phyloP scores from a whole-genome alignment of 2,329 filamentous ascomycete species.

The Arthroderma uncinatum region DNA sequence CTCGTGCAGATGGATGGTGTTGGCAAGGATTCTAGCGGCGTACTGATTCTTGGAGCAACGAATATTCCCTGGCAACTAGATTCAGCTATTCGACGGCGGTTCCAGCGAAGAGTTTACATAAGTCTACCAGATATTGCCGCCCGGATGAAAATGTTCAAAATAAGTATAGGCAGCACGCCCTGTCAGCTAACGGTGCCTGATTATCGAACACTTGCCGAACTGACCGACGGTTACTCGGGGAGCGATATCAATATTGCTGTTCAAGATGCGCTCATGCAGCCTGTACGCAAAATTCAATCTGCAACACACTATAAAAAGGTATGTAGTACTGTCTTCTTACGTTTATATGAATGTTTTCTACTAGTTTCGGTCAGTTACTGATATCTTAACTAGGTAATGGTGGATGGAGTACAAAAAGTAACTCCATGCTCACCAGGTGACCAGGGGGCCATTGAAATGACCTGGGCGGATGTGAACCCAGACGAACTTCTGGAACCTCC shows the following conservation, averaged over 20 bases:
- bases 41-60: slow-evolving; percentile 88
- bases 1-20: slow-evolving; percentile 99
- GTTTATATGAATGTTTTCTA: not conserved
- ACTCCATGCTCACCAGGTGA: slow-evolving; percentile 95
- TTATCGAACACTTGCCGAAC: slow-evolving; percentile 64
- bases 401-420: slow-evolving; percentile 48
- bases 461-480: slow-evolving; percentile 75
- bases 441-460: slow-evolving; percentile 76
- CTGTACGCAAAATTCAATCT: slow-evolving; percentile 89
- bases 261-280: slow-evolving; percentile 94
- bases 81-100: slow-evolving; percentile 85
- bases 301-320: slow-evolving; percentile 97
- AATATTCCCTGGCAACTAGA: slow-evolving; percentile 99
- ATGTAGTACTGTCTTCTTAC: slow-evolving; percentile 17
- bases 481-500: slow-evolving; percentile 78
- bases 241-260: slow-evolving; percentile 94
- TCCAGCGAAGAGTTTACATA: slow-evolving; percentile 94
- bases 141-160: slow-evolving; percentile 87
- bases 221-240: slow-evolving; percentile 89
- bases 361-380: not conserved
- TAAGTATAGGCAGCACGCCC: slow-evolving; percentile 85
- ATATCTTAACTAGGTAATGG: slow-evolving; percentile 47
- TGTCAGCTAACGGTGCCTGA: slow-evolving; percentile 70
- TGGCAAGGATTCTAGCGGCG: slow-evolving; percentile 85
- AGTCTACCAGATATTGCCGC: slow-evolving; percentile 78